These are phyloP conservation scores for Clarireedia homoeocarpa DNA, from an alignment of 2,329 filamentous ascomycete genomes.

Conservation along the genomic window DNA sequence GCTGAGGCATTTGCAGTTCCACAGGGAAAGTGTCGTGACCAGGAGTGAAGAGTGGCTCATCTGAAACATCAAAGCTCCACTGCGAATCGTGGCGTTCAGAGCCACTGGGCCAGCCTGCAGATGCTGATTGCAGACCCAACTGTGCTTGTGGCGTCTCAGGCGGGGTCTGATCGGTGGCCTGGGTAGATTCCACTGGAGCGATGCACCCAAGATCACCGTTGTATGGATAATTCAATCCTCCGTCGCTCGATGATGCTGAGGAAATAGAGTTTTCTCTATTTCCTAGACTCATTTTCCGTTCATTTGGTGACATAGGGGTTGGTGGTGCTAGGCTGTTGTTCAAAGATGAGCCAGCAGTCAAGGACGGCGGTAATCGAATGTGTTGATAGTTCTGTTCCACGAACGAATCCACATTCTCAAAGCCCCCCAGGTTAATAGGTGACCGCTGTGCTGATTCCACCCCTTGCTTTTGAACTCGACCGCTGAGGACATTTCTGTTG, in stretches of 20 bases:
- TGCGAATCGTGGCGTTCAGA: constrained; percentile 16
- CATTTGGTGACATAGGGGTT: constrained; percentile 28
- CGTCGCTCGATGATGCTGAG: constrained; percentile 13
- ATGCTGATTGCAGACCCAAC: constrained; percentile 11
- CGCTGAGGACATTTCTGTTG: constrained; percentile 23
- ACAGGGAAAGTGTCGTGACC: constrained; percentile 21
- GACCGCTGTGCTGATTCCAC: constrained; percentile 27
- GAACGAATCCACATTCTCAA: constrained; percentile 21
- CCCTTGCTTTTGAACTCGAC: constrained; percentile 25
- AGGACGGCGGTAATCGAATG: constrained; percentile 17
- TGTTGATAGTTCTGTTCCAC: constrained; percentile 25
- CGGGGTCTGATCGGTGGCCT: constrained; percentile 16
- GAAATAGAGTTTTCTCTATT: constrained; percentile 18
- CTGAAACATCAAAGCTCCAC: constrained; percentile 21
- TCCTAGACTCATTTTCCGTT: constrained; percentile 22
- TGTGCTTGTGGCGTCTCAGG: constrained; percentile 25
- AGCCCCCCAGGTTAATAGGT: constrained; percentile 25
- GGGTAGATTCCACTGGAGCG: not conserved
- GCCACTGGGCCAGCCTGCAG: constrained; percentile 10
- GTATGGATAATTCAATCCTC: constrained; percentile 11
- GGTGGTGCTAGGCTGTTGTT: constrained; percentile 28
- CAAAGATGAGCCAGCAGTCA: constrained; percentile 22
- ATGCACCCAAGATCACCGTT: not conserved
- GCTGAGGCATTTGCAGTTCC: constrained; percentile 25
- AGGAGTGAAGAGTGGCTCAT: constrained; percentile 26